Conservation (phyloP, 129 eudicot species). For the Flaveria ramosissima region DNA sequence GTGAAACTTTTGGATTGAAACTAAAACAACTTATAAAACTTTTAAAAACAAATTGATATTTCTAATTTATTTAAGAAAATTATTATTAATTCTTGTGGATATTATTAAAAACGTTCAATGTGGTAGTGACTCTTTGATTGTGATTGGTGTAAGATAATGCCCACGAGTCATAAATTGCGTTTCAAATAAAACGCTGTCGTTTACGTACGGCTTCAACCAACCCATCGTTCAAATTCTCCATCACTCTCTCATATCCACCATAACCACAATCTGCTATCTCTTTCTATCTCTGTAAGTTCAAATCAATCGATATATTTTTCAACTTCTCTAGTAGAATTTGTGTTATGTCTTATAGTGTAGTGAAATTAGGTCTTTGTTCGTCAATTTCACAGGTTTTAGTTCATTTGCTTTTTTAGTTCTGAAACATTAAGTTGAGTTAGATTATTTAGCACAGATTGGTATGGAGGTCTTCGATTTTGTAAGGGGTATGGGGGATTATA, state of each 20-base stretch:
- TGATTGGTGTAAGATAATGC: too few relatives aligned
- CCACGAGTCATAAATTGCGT: too few relatives aligned
- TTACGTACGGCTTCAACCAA: neutral
- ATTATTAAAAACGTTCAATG: too few relatives aligned
- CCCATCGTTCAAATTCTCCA: neutral
- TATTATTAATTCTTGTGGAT: too few relatives aligned
- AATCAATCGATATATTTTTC: neutral
- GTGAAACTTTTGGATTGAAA: too few relatives aligned
- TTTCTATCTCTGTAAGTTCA: neutral
- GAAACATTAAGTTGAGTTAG: neutral
- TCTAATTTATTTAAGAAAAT: too few relatives aligned
- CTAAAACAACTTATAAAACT: too few relatives aligned
- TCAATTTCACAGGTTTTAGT: neutral
- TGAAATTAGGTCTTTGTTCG: constrained; percentile 16
- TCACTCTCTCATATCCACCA: neutral
- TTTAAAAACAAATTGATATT: too few relatives aligned
- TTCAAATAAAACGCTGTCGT: neutral
- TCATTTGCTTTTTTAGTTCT: neutral
- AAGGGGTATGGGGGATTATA: neutral
- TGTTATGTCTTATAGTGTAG: neutral
- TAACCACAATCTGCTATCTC: constrained; percentile 3
- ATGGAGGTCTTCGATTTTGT: neutral
- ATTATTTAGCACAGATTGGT: neutral
- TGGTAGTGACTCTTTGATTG: too few relatives aligned
- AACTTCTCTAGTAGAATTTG: neutral